These are phyloP conservation scores for Penicillium aurantiogriseum DNA, from an alignment of 2,329 filamentous ascomycete species.

Conservation along the genomic window DNA sequence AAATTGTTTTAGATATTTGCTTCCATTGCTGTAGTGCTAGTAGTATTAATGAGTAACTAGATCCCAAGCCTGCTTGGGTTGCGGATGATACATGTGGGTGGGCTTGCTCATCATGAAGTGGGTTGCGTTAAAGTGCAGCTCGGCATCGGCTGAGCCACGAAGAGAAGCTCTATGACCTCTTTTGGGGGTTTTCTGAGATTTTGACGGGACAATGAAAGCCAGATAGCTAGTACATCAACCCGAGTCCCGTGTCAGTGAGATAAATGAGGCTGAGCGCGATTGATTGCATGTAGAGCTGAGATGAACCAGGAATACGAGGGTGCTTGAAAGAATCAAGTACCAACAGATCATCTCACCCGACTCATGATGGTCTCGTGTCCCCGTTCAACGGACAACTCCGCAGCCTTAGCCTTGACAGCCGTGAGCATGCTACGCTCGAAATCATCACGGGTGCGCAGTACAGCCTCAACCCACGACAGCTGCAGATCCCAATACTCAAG, in stretches of 20 bases:
- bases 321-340: background rate
- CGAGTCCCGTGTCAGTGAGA: too few species aligned
- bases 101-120: background rate
- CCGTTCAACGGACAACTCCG: conserved; percentile 75
- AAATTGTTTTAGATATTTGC: background rate
- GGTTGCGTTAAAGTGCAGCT: background rate
- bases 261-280: background rate
- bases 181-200: too few species aligned
- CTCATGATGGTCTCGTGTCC: conserved; percentile 93
- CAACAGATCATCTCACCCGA: conserved; percentile 66
- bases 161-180: background rate
- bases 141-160: background rate
- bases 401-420: conserved; percentile 82
- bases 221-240: background rate
- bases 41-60: conserved; percentile 7
- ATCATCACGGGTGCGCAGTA: conserved; percentile 82
- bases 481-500: conserved; percentile 87
- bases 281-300: too few species aligned
- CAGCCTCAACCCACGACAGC: conserved; percentile 92
- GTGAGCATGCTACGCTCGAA: conserved; percentile 90
- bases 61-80: conserved; percentile 26
- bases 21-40: conserved; percentile 5
- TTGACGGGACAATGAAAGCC: background rate
- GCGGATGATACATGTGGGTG: background rate
- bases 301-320: too few species aligned